phyloP scores from a whole-genome alignment of 805 yeast genomes.

The Candida silvicultrix region DNA sequence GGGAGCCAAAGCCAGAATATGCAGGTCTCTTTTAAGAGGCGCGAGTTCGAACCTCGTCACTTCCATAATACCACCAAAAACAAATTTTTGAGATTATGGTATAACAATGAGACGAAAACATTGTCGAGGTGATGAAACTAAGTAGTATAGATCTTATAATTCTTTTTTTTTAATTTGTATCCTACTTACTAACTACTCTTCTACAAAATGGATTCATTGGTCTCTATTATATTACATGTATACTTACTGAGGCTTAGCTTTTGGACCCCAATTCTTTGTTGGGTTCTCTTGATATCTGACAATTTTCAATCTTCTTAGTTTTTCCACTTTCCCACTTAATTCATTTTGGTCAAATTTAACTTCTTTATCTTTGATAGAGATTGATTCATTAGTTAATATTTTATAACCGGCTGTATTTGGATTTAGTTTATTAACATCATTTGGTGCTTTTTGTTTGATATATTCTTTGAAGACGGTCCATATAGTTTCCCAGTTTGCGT shows the following conservation, averaged over 20 bases:
- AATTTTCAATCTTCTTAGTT: slow-evolving; percentile 67
- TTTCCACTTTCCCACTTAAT: slow-evolving; percentile 49
- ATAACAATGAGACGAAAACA: not conserved
- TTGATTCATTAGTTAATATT: slow-evolving; percentile 40
- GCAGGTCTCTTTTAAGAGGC: slow-evolving; percentile 19
- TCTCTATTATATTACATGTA: not conserved
- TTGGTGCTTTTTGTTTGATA: slow-evolving; percentile 38
- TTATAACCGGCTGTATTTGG: slow-evolving; percentile 52
- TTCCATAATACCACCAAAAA: too few species aligned
- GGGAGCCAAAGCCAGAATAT: slow-evolving; percentile 4
- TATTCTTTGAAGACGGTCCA: slow-evolving; percentile 71
- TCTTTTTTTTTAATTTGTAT: too few species aligned
- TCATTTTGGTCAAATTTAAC: slow-evolving; percentile 59
- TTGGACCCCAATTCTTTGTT: slow-evolving; percentile 95
- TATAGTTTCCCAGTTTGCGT: slow-evolving; percentile 78
- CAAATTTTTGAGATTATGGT: not conserved
- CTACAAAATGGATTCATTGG: too few species aligned
- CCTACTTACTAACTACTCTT: too few species aligned
- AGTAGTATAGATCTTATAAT: too few species aligned
- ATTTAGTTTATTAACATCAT: slow-evolving; percentile 24
- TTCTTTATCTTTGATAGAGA: slow-evolving; percentile 25
- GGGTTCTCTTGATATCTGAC: slow-evolving; percentile 92
- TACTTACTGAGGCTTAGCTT: slow-evolving; percentile 55
- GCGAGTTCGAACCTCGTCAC: slow-evolving; percentile 23
- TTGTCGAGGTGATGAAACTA: not conserved